These are phyloP conservation scores for Colletotrichum lentis DNA, from an alignment of 2,329 filamentous ascomycete genomes.

Conservation along the genomic window DNA sequence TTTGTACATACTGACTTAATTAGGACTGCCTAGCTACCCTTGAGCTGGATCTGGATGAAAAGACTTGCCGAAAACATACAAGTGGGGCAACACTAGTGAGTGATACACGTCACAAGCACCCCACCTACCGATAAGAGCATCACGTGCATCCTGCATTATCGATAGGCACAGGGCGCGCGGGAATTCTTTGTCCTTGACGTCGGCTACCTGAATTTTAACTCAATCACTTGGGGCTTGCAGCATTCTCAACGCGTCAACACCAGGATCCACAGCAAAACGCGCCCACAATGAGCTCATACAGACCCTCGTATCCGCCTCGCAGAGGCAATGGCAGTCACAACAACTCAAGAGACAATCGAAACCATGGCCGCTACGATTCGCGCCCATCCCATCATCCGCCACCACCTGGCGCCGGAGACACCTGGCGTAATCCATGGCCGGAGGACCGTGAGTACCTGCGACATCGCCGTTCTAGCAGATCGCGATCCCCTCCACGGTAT, in stretches of 20 bases:
- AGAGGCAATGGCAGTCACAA: constrained; percentile 15
- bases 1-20: not conserved
- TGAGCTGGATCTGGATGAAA: too few species aligned
- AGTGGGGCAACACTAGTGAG: not conserved
- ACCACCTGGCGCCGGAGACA: constrained; percentile 24
- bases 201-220: constrained; percentile 28
- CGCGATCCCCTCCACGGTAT: constrained; percentile 27
- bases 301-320: constrained; percentile 31
- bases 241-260: constrained; percentile 35
- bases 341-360: constrained; percentile 23
- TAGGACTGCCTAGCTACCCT: not conserved
- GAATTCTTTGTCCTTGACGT: constrained; percentile 27
- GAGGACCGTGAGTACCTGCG: constrained; percentile 37
- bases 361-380: constrained; percentile 18
- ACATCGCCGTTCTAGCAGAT: constrained; percentile 24
- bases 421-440: constrained; percentile 31
- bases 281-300: constrained; percentile 36
- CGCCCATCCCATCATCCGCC: constrained; percentile 15
- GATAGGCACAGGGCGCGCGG: constrained; percentile 21
- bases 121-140: not conserved
- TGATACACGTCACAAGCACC: constrained; percentile 9
- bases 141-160: constrained; percentile 28
- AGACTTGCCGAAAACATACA: not conserved
- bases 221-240: not conserved
- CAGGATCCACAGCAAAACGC: constrained; percentile 34